Evolutionary conservation across 441 rosid genomes (phyloP), one percentile per base, ranked within the genome.

Genomic region (Raphanus hybrid): DNA sequence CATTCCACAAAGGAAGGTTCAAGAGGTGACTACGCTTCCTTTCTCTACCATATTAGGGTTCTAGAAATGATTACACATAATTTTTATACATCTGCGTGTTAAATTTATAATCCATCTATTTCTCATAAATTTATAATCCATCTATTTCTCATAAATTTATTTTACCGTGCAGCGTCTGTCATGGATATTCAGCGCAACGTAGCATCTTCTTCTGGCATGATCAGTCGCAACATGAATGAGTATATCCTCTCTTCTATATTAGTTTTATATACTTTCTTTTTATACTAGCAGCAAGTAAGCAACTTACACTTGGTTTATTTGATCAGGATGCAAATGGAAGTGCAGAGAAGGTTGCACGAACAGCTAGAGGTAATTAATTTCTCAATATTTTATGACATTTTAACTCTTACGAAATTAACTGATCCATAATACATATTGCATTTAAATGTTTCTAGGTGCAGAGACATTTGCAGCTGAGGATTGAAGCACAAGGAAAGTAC

Each of bases 281-380:
- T 54, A 2, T 62, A n/a, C 9, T 62, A 72, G 69, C 43, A 80
- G 77, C 71, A 23, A 23, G 26, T 23, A 23, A 23, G 26, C 26
- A 23, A 82, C 87, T 89, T 83, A 84, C 81, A 78, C 77, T 75
- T 85, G 85, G 79, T 81, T 67, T 83, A 84, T 87, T 84, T 81
- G 23, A 86, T 80, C 83, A 93, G 99, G 90, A 96, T 93, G 97
- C 99, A 96, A 88, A 93, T 93, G 93, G 98, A 93, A 89, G 99
- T 96, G 81, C 99, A 93, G 76, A 88, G 97, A 88, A 89, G 99
- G 81, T 78, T 96, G 76, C 99, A 93, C 61, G 99, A 96, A 82
- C 99, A 96, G 81, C 78, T 96, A 54, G 99, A 96, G 97, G 99
- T 96, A 58, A 54, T 0, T 15, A 15, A 14, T 57, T 41, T 34